A percentile compares a stretch with the other conserved stretches of the same genome.
These are phyloP conservation scores for Spatholobus suberectus DNA, from an alignment of 306 rosid genomes.

Conservation along the genomic window DNA sequence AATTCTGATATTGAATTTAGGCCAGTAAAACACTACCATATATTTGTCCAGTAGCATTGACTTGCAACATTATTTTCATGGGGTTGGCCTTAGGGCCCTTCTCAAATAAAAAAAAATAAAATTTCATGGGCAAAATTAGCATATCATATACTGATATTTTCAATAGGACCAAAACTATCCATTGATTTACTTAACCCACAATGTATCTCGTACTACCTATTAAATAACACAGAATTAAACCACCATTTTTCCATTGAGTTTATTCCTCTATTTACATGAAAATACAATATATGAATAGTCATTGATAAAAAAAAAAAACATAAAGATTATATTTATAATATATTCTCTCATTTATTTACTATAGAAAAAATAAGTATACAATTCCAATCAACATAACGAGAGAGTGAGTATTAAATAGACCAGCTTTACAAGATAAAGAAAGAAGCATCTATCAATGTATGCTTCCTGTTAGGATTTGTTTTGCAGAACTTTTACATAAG, in stretches of 20 bases:
- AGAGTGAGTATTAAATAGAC: neutral
- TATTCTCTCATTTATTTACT: neutral
- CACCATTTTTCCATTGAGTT: neutral
- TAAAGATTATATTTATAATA: neutral
- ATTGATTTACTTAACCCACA: neutral
- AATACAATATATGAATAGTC: neutral
- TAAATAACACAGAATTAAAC: neutral
- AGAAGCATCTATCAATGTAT: neutral
- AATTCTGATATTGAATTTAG: neutral
- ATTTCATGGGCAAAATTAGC: neutral
- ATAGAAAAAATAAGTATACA: neutral
- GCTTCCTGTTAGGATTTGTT: neutral
- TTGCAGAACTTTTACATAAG: neutral
- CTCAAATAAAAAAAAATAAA: too few relatives aligned
- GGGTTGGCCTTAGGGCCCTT: too few relatives aligned
- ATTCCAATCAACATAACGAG: neutral
- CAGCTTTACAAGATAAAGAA: neutral
- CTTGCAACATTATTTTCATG: conserved; percentile 2
- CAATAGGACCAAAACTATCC: neutral
- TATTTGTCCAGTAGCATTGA: neutral
- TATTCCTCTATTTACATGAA: neutral
- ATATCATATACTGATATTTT: neutral
- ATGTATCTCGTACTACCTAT: neutral
- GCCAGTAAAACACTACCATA: neutral
- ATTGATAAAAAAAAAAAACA: neutral